phyloP scores from a whole-genome alignment of 257 asterid species.

The Paraleonurus japonicus region DNA sequence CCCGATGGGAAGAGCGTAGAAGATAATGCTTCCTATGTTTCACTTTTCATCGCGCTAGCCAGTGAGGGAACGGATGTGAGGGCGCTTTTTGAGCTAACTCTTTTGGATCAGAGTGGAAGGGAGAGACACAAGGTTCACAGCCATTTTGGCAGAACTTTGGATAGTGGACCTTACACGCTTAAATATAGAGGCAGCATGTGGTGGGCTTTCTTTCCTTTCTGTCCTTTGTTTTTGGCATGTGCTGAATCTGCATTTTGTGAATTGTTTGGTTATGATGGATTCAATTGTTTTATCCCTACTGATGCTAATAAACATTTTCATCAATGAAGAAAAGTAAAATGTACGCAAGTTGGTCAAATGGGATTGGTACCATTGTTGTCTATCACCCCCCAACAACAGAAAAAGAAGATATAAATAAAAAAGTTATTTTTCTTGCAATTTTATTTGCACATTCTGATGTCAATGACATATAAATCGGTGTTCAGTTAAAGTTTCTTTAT shows the following conservation, averaged over 20 bases:
- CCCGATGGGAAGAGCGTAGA: constrained; percentile 94
- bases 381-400: background rate
- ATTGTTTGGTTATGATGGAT: background rate
- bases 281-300: background rate
- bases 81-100: constrained; percentile 92
- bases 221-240: background rate
- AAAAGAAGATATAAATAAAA: too few relatives aligned
- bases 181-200: constrained; percentile 98
- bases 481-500: constrained; percentile 5
- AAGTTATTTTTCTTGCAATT: background rate
- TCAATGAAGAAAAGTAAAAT: background rate
- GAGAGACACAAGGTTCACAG: constrained; percentile 93
- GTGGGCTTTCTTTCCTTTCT: constrained; percentile 40
- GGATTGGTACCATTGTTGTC: background rate
- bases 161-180: constrained; percentile 90
- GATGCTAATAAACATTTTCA: background rate
- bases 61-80: constrained; percentile 91
- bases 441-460: background rate
- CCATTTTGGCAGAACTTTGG: constrained; percentile 94
- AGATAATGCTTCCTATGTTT: constrained; percentile 76
- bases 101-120: constrained; percentile 91
- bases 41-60: constrained; percentile 84
- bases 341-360: constrained; percentile 1
- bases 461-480: background rate
- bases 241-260: background rate